These are phyloP conservation scores for Colletotrichum caudatum DNA, from an alignment of 2,329 filamentous ascomycete species.

Conservation along the genomic window DNA sequence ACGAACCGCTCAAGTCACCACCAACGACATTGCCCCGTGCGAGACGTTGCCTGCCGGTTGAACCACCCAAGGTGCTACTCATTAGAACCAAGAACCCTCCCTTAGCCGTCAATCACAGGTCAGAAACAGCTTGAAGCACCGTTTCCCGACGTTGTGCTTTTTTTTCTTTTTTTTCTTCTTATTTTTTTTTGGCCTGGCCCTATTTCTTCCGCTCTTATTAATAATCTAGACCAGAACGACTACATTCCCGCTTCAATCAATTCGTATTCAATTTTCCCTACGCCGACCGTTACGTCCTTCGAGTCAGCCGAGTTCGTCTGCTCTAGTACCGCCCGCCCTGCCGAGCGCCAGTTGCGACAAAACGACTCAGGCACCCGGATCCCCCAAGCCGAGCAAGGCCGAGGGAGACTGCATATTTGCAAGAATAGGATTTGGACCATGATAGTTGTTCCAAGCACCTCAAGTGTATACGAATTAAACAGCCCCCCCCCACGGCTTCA, in stretches of 20 bases:
- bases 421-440: conserved; percentile 27
- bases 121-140: background rate
- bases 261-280: background rate
- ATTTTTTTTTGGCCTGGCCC: background rate
- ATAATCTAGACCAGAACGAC: conserved; percentile 27
- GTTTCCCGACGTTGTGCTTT: background rate
- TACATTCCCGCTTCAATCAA: conserved; percentile 14
- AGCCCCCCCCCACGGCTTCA: conserved; percentile 8
- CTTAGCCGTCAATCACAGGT: conserved; percentile 16
- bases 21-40: conserved; percentile 14
- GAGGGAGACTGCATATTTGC: conserved; percentile 26
- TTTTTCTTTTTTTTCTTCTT: too few relatives aligned
- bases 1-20: conserved; percentile 9
- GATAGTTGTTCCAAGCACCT: conserved; percentile 22
- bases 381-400: conserved; percentile 23
- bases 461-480: conserved; percentile 22
- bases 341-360: conserved; percentile 7
- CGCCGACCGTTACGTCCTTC: conserved; percentile 4
- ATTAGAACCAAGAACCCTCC: background rate
- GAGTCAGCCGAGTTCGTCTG: background rate
- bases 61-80: conserved; percentile 11
- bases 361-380: conserved; percentile 15
- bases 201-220: conserved; percentile 13
- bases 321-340: conserved; percentile 3
- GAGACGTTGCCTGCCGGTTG: conserved; percentile 16